Percentiles rank a stretch among this genome's conserved stretches.
These are phyloP conservation scores for Huntiella decipiens DNA, from an alignment of 2,329 filamentous ascomycete genomes.

Conservation along the genomic window DNA sequence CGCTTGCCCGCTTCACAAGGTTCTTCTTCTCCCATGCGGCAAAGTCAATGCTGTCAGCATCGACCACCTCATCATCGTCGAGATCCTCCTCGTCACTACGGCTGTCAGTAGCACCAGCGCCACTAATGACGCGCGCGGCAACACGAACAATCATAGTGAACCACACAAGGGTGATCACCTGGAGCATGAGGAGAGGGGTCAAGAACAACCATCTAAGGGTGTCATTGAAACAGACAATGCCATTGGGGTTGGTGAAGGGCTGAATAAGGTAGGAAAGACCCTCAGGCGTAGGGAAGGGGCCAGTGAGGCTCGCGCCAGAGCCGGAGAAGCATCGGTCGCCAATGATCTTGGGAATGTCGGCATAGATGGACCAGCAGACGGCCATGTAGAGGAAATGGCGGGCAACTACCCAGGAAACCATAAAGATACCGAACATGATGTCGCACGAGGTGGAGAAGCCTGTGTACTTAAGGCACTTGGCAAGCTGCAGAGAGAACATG, in stretches of 20 bases:
- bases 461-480: conserved; percentile 86
- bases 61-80: conserved; percentile 53
- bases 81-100: conserved; percentile 74
- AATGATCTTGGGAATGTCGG: conserved; percentile 42
- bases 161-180: conserved; percentile 69
- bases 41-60: conserved; percentile 51
- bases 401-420: conserved; percentile 64
- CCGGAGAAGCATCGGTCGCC: conserved; percentile 53
- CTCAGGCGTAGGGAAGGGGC: conserved; percentile 32
- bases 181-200: conserved; percentile 54
- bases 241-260: conserved; percentile 52
- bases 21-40: conserved; percentile 41
- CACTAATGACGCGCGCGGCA: conserved; percentile 59
- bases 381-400: conserved; percentile 66
- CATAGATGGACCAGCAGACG: conserved; percentile 68
- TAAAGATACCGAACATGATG: conserved; percentile 65
- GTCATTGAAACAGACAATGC: conserved; percentile 61
- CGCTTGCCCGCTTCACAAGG: conserved; percentile 26
- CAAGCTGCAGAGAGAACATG: conserved; percentile 33
- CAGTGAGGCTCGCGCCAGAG: conserved; percentile 31
- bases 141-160: conserved; percentile 76
- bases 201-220: conserved; percentile 63
- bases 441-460: conserved; percentile 63
- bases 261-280: conserved; percentile 46
- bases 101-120: conserved; percentile 62